These are phyloP conservation scores for Bacterosira constricta DNA, from an alignment of 108 stramenopile species.

Conservation along the genomic window DNA sequence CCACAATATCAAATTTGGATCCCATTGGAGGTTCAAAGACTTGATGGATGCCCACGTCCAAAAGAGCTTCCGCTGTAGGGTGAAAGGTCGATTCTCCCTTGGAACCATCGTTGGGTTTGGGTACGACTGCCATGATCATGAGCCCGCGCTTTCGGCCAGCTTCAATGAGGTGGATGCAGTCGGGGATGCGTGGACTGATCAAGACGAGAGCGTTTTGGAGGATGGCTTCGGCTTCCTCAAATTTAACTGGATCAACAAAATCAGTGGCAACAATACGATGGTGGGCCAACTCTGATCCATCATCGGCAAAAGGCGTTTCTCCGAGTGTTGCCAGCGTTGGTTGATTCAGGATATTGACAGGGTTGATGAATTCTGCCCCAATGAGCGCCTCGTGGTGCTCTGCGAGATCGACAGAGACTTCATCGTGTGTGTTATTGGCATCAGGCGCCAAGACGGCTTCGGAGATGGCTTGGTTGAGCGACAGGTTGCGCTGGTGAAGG, in stretches of 20 bases:
- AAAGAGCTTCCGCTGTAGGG: conserved; percentile 55
- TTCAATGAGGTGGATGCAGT: conserved; percentile 54
- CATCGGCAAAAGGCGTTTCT: conserved; percentile 47
- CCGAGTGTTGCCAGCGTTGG: conserved; percentile 54
- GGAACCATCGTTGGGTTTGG: conserved; percentile 52
- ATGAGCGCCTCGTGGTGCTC: conserved; percentile 56
- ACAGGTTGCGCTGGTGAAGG: no score
- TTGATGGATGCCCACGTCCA: conserved; percentile 60
- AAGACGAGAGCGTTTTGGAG: conserved; percentile 59
- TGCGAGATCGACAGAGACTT: conserved; percentile 7
- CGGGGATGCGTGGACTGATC: conserved; percentile 56
- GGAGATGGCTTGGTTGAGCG: conserved; percentile 22
- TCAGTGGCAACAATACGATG: conserved; percentile 62
- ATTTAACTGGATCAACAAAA: conserved; percentile 49
- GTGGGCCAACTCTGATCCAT: conserved; percentile 45
- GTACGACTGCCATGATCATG: conserved; percentile 59
- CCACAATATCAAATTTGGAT: conserved; percentile 56
- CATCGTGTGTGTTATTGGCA: background rate
- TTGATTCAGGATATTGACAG: conserved; percentile 31
- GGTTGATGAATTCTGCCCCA: conserved; percentile 52
- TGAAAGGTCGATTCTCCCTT: conserved; percentile 39
- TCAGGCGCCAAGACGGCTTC: conserved; percentile 29
- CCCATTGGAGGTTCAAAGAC: conserved; percentile 62
- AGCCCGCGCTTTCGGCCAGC: conserved; percentile 53
- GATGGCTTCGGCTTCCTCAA: conserved; percentile 34